Evolutionary conservation across 2,329 filamentous ascomycete species (phyloP).

Genomic region (Fonsecaea nubica): DNA sequence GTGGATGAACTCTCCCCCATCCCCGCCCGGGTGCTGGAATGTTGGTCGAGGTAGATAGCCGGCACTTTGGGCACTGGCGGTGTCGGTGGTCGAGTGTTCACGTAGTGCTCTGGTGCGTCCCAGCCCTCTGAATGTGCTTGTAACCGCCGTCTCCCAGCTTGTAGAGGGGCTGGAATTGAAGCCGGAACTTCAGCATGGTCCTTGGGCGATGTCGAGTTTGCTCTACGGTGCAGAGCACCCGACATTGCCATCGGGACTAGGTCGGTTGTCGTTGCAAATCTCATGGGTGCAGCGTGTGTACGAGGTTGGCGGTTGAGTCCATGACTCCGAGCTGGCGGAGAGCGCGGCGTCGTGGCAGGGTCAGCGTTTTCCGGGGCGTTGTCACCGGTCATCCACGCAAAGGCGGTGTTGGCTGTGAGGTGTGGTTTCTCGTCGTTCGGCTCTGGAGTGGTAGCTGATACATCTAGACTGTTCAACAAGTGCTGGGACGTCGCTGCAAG

Average conservation of each 20-base stretch:
- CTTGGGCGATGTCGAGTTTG: neutral
- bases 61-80: slow-evolving; percentile 4
- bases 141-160: neutral
- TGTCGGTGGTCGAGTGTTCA: neutral
- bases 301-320: neutral
- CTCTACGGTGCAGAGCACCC: neutral
- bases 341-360: neutral
- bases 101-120: neutral
- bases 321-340: neutral
- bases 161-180: neutral
- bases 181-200: neutral
- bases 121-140: neutral
- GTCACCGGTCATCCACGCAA: slow-evolving; percentile 19
- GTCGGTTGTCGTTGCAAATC: neutral
- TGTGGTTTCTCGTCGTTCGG: neutral
- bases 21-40: neutral
- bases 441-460: neutral
- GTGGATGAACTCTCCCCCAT: neutral
- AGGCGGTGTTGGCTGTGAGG: slow-evolving; percentile 13
- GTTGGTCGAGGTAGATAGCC: neutral
- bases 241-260: neutral
- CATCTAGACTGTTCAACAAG: slow-evolving; percentile 17
- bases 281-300: neutral
- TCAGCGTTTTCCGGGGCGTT: neutral
- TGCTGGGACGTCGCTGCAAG: slow-evolving; percentile 21